A percentile compares a stretch with the other conserved stretches of the same genome.
phyloP scores from a whole-genome alignment of 495 filamentous ascomycete genomes.

The Cryomyces minteri region DNA sequence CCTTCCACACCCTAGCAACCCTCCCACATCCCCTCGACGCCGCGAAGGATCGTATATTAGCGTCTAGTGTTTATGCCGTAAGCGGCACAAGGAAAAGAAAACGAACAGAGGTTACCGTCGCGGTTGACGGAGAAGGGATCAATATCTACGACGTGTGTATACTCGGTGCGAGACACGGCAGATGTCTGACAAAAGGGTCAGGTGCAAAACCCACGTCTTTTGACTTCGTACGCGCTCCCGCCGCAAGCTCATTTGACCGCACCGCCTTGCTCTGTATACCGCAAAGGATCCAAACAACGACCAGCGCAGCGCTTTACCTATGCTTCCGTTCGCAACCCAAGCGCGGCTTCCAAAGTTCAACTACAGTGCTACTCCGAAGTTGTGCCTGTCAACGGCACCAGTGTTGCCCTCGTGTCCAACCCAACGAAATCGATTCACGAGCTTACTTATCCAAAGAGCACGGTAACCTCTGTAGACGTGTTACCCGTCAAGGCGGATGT shows the following conservation, averaged over 20 bases:
- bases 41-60: conserved; percentile 11
- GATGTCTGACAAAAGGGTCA: conserved; percentile 15
- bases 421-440: conserved; percentile 5
- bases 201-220: conserved; percentile 61
- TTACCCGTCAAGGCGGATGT: conserved; percentile 4
- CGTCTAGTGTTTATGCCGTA: conserved; percentile 39
- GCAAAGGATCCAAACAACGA: conserved; percentile 29
- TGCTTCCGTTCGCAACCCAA: conserved; percentile 9
- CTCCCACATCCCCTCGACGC: conserved; percentile 11
- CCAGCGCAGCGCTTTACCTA: conserved; percentile 58
- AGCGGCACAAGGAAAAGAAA: conserved; percentile 66
- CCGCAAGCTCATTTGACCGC: conserved; percentile 66
- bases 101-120: conserved; percentile 65
- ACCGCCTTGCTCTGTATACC: conserved; percentile 55
- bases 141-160: conserved; percentile 74
- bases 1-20: conserved; percentile 17
- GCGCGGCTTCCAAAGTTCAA: background rate
- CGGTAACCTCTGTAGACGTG: conserved; percentile 5
- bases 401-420: background rate
- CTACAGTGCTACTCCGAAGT: background rate
- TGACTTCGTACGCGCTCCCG: conserved; percentile 72
- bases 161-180: background rate
- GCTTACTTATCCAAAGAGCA: background rate
- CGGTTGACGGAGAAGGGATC: conserved; percentile 77
- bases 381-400: background rate